phyloP scores from a whole-genome alignment of 108 stramenopile species.

The Pelagomonas calceolata region DNA sequence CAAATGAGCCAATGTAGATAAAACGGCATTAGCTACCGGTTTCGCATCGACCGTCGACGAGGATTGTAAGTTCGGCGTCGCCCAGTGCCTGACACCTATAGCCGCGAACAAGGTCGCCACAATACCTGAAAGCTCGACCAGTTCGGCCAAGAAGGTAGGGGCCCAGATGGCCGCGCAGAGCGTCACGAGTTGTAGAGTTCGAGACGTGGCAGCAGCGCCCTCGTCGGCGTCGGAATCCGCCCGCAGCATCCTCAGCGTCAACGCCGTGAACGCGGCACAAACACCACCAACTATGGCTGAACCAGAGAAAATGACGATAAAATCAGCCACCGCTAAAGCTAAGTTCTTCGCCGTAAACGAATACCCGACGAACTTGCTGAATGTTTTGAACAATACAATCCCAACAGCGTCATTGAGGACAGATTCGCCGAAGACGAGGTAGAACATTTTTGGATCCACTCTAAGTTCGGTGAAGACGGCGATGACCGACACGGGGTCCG shows the following conservation, averaged over 20 bases:
- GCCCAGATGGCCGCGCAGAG: slow-evolving; percentile 56
- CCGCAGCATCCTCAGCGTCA: slow-evolving; percentile 50
- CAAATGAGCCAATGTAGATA: slow-evolving; percentile 50
- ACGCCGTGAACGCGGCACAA: slow-evolving; percentile 35
- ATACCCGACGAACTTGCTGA: slow-evolving; percentile 43
- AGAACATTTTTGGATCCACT: slow-evolving; percentile 69
- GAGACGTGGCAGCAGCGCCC: slow-evolving; percentile 37
- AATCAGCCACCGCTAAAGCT: slow-evolving; percentile 42
- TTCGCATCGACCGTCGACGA: slow-evolving; percentile 24
- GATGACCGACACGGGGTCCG: slow-evolving; percentile 71
- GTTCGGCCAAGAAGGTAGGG: slow-evolving; percentile 59
- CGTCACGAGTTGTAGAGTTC: slow-evolving; percentile 51
- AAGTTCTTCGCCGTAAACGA: slow-evolving; percentile 7
- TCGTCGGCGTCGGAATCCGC: slow-evolving; percentile 12
- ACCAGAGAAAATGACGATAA: slow-evolving; percentile 49
- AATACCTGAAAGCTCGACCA: slow-evolving; percentile 59
- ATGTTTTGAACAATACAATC: slow-evolving; percentile 57
- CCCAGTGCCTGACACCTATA: slow-evolving; percentile 50
- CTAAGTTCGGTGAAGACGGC: slow-evolving; percentile 50
- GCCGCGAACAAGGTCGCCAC: slow-evolving; percentile 75
- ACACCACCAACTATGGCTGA: slow-evolving; percentile 44
- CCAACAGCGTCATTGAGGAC: slow-evolving; percentile 76
- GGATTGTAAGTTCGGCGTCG: slow-evolving; percentile 41
- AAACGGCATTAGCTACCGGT: slow-evolving; percentile 40
- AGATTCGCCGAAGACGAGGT: slow-evolving; percentile 74